Base-by-base conservation (phyloP, 176 grass and related monocot genomes). In the Cymbopogon citratus region DNA sequence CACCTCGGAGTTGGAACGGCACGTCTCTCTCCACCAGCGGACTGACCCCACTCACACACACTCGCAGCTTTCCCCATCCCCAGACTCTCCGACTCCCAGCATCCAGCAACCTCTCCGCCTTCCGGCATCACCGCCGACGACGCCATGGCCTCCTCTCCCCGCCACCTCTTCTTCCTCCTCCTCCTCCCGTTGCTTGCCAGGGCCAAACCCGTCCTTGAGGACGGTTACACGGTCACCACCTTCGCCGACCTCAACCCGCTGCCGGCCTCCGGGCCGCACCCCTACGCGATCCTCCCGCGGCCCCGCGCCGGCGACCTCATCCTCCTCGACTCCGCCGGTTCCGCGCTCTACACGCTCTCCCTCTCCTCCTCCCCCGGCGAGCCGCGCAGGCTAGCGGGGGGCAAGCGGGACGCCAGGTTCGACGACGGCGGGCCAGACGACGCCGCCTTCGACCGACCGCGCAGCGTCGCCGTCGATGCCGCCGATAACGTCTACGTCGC, bases 401-500 rank as follows among this genome's bases (percentile, higher is more conserved):
- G 65, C 25, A 38, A 15, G 13, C 54, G 27, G 5, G 10, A 6
- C 29, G 1, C 71, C 9, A 64, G 72, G 5, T 71, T 82, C 79
- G 35, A 29, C 28, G 79, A 82, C 65, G 85, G 85, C 7, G 71
- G 25, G 9, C 85, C 85, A 11, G 25, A 5, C 9, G 43, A 7
- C 52, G 80, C 56, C 69, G 46, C 71, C 13, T 84, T 91, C 76
- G 34, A 71, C 71, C 76, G 26, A 25, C 85, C 89, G 15, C 80
- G 85, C 43, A 81, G 89, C 76, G 0, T 91, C 44, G 77, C 89
- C 63, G 77, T 87, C 51, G 89, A 91, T 77, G 64, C 4, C 76
- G 76, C 45, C 13, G 85, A 91, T 23, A 91, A 91, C 57, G 71
- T 91, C 34, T 87, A 91, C 81, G 89, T 91, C 7, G 89, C 81